These are phyloP conservation scores for Hamigera avellanea DNA, from an alignment of 495 filamentous ascomycete genomes.

Conservation along the genomic window DNA sequence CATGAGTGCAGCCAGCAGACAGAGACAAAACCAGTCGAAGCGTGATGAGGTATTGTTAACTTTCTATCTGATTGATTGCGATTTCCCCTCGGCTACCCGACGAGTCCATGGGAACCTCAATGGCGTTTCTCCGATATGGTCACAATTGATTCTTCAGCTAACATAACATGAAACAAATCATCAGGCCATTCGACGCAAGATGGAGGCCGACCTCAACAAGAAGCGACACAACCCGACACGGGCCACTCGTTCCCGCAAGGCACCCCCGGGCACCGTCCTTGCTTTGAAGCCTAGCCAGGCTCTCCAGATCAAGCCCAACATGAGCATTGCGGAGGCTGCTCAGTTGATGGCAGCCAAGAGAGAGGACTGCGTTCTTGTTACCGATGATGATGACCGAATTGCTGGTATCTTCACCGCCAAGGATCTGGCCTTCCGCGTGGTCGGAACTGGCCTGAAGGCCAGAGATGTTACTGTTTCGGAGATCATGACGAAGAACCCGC, in stretches of 20 bases:
- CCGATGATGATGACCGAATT: slow-evolving; percentile 95
- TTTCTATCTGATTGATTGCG: too few species aligned
- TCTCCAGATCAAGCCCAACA: slow-evolving; percentile 92
- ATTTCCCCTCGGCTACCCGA: neutral
- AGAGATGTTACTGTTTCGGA: slow-evolving; percentile 84
- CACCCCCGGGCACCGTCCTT: slow-evolving; percentile 90
- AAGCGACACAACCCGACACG: slow-evolving; percentile 73
- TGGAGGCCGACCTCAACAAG: slow-evolving; percentile 96
- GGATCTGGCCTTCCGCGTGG: slow-evolving; percentile 93
- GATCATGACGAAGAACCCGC: slow-evolving; percentile 99
- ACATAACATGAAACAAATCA: slow-evolving; percentile 1
- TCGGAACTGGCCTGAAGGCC: slow-evolving; percentile 86
- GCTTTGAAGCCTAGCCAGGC: slow-evolving; percentile 90
- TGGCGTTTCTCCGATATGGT: too few species aligned
- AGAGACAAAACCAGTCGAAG: slow-evolving; percentile 92
- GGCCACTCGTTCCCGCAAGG: slow-evolving; percentile 76
- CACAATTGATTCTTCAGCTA: neutral
- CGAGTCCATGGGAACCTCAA: too few species aligned
- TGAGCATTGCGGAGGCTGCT: slow-evolving; percentile 89
- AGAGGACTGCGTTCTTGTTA: slow-evolving; percentile 98
- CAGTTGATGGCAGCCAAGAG: slow-evolving; percentile 99
- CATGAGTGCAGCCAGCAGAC: slow-evolving; percentile 59
- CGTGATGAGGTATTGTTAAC: slow-evolving; percentile 84
- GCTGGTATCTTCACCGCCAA: slow-evolving; percentile 98
- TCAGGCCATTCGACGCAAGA: slow-evolving; percentile 90